Conservation (phyloP, 306 rosid species). For the Corylus avellana region DNA sequence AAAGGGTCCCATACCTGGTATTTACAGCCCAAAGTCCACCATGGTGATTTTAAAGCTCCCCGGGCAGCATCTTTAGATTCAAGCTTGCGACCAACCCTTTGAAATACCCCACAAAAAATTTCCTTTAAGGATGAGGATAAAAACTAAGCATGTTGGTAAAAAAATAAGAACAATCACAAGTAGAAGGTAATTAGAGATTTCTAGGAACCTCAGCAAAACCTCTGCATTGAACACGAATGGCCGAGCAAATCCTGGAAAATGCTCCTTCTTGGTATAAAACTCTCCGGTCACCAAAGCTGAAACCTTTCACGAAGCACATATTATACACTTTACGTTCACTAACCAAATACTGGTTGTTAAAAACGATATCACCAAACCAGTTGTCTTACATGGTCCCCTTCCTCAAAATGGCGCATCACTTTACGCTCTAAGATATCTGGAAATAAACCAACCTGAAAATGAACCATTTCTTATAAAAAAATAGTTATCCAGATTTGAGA, state of each 20-base stretch:
- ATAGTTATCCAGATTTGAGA: too few relatives aligned
- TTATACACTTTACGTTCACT: constrained; percentile 8
- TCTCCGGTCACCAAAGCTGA: constrained; percentile 93
- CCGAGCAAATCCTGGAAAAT: constrained; percentile 94
- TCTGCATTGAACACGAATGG: constrained; percentile 92
- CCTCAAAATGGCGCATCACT: constrained; percentile 77
- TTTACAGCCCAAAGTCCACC: constrained; percentile 97
- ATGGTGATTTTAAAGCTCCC: constrained; percentile 81
- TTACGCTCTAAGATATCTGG: constrained; percentile 94
- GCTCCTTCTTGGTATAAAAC: constrained; percentile 86
- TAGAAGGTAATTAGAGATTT: constrained; percentile 17
- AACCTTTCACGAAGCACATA: constrained; percentile 53
- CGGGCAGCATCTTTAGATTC: constrained; percentile 97
- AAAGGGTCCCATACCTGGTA: constrained; percentile 49
- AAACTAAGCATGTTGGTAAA: constrained; percentile 13
- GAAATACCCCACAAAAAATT: background rate
- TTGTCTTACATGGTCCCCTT: constrained; percentile 79
- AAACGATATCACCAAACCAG: constrained; percentile 13
- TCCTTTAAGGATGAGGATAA: constrained; percentile 28
- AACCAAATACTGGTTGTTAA: constrained; percentile 19
- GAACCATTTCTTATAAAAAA: constrained; percentile 4
- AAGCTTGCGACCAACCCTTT: constrained; percentile 73
- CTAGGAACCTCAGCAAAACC: constrained; percentile 78
- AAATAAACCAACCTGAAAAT: constrained; percentile 86
- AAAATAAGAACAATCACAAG: constrained; percentile 18